These are phyloP conservation scores for Scutellaria galericulata DNA, from an alignment of 257 asterid species.

Conservation along the genomic window DNA sequence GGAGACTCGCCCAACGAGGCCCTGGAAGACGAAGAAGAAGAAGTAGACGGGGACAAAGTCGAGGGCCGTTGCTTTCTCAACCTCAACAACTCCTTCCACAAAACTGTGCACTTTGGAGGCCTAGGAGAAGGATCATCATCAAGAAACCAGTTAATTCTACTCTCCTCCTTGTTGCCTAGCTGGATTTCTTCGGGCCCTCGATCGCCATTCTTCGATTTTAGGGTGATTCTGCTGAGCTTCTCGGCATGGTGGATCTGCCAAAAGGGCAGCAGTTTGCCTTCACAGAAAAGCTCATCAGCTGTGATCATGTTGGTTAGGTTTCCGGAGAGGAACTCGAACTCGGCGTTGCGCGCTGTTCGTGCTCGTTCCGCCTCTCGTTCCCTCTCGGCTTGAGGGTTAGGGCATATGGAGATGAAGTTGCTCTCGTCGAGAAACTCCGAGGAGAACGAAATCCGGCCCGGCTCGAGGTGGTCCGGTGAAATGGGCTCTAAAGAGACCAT, in stretches of 20 bases:
- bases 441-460: conserved; percentile 73
- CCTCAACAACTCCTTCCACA: conserved; percentile 80
- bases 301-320: conserved; percentile 53
- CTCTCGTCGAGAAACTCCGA: conserved; percentile 78
- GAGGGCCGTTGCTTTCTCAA: conserved; percentile 67
- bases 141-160: conserved; percentile 60
- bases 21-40: conserved; percentile 50
- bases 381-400: conserved; percentile 45
- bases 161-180: conserved; percentile 44
- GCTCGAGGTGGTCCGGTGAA: conserved; percentile 41
- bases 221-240: conserved; percentile 53
- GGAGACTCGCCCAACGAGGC: conserved; percentile 35
- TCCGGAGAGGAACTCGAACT: conserved; percentile 77
- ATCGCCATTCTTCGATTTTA: conserved; percentile 43
- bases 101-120: conserved; percentile 88
- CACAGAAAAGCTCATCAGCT: conserved; percentile 75
- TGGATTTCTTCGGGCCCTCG: background rate
- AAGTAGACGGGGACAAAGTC: conserved; percentile 55
- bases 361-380: conserved; percentile 30
- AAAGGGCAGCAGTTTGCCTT: conserved; percentile 78
- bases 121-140: conserved; percentile 97
- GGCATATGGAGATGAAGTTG: conserved; percentile 77
- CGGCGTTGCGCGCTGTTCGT: conserved; percentile 36
- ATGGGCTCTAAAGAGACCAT: conserved; percentile 44
- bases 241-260: conserved; percentile 63